Conservation (phyloP, 2,329 filamentous ascomycete species). For the Neonectria hederae region DNA sequence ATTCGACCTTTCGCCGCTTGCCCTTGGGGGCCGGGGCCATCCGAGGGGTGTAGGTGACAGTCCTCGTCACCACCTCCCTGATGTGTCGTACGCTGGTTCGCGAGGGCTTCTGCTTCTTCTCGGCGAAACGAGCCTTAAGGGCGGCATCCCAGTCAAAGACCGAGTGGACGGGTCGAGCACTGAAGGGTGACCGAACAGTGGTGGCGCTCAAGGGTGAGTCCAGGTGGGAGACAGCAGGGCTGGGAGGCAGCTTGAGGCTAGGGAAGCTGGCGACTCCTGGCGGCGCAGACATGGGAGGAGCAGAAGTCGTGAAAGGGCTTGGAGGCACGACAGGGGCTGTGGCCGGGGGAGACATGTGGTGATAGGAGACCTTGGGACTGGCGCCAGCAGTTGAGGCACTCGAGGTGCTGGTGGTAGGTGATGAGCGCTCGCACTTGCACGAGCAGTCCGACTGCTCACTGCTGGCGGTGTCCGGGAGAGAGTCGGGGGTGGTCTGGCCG, state of each 20-base stretch:
- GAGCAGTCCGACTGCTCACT: conserved; percentile 65
- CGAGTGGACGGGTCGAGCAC: conserved; percentile 70
- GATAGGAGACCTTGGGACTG: conserved; percentile 41
- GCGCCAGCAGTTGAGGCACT: conserved; percentile 50
- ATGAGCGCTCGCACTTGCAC: conserved; percentile 63
- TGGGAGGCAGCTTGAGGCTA: conserved; percentile 80
- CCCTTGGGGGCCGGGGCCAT: conserved; percentile 92
- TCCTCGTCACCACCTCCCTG: conserved; percentile 91
- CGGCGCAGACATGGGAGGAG: conserved; percentile 66
- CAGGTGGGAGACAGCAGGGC: conserved; percentile 72
- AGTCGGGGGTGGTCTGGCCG: conserved; percentile 59
- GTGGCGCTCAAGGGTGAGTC: conserved; percentile 75
- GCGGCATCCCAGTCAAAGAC: conserved; percentile 83
- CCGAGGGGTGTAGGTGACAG: conserved; percentile 86
- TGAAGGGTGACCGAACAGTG: conserved; percentile 76
- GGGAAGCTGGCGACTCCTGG: conserved; percentile 68
- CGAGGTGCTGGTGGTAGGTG: conserved; percentile 50
- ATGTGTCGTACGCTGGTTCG: conserved; percentile 76
- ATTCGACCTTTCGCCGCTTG: conserved; percentile 81
- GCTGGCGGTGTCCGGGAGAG: conserved; percentile 64
- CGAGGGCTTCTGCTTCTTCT: conserved; percentile 65
- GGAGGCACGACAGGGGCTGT: conserved; percentile 54
- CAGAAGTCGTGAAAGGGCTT: conserved; percentile 62
- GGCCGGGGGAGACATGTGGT: conserved; percentile 43
- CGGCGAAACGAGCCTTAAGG: conserved; percentile 72